Evolutionary conservation across 768 basidiomycete genomes (phyloP), one percentile per base, ranked within the genome.

Genomic region (Sarcodon sp.): DNA sequence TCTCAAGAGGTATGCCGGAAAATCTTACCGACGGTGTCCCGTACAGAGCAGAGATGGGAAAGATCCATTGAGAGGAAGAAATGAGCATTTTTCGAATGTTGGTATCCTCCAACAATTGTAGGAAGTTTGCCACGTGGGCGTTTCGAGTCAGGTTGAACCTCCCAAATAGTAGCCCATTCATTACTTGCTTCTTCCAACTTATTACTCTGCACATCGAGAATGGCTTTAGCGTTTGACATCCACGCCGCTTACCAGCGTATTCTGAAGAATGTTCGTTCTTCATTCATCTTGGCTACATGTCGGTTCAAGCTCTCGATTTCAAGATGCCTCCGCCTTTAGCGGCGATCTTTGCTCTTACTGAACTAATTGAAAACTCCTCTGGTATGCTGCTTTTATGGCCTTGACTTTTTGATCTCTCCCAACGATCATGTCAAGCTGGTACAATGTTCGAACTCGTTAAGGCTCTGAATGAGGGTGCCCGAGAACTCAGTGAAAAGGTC

Each of bases 361-460:
- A 92, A 59, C 69, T 91, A 33, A 79, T 96, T 52, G 74, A 85
- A 53, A 70, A 77, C 50, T 91, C 90, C 27, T 72, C 80, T 63
- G 86, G 88, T 86, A 61, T 44, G 48, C 47, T 11, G 33, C 47
- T 45, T 32, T 49, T 15, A 33, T 49, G 15, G 44, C 50, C 35
- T 39, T 50, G 34, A 38, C 12, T 35, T 33, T 15, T 43, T 16
- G 47, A 46, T 48, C 53, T 12, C 48, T 54, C 49, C 44, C 37
- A 34, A 44, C 48, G 51, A 49, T 43, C 27, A 12, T 51, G 35
- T 36, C 43, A 37, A 89, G 89, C 87, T 44, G 87, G 81, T 2
- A 96, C 92, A 16, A 92, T 91, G 83, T 88, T 84, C 55, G 94
- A 99, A 63, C 80, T 98, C 31, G 82, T 87, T 18, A 75, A 83